phyloP scores from a whole-genome alignment of 345 rosid species.

The Lumnitzera racemosa region DNA sequence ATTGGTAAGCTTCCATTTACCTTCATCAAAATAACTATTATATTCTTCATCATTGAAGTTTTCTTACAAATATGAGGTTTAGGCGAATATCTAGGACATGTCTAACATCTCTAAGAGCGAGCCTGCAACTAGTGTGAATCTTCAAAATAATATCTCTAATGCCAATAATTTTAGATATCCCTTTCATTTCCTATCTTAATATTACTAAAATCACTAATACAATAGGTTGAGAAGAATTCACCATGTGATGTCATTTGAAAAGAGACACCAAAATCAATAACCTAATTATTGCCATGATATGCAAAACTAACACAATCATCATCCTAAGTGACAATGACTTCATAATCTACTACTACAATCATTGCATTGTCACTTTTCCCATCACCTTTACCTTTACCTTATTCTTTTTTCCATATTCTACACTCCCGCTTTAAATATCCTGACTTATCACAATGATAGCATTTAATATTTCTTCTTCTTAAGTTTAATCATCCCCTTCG shows the following conservation, averaged over 20 bases:
- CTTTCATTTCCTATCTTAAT: background rate
- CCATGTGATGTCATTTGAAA: background rate
- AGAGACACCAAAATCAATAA: background rate
- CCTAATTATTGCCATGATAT: background rate
- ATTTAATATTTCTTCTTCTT: no score
- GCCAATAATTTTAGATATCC: background rate
- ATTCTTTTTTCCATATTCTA: no score
- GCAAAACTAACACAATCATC: background rate
- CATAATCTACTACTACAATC: background rate
- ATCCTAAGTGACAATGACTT: background rate
- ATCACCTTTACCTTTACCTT: no score
- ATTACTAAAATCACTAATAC: background rate
- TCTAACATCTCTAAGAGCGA: constrained; percentile 1
- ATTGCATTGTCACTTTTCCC: no score
- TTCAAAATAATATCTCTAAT: constrained; percentile 2
- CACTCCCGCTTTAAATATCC: no score
- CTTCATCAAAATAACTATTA: no score
- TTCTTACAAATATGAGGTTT: background rate
- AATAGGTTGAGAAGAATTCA: background rate
- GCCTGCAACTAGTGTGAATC: background rate
- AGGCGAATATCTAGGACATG: constrained; percentile 3
- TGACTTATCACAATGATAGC: no score
- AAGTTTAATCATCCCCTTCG: no score
- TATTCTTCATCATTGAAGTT: background rate
- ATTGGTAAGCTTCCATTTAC: no score